Evolutionary conservation across 2,329 filamentous ascomycete species (phyloP).

Genomic region (Cordyceps farinosa): DNA sequence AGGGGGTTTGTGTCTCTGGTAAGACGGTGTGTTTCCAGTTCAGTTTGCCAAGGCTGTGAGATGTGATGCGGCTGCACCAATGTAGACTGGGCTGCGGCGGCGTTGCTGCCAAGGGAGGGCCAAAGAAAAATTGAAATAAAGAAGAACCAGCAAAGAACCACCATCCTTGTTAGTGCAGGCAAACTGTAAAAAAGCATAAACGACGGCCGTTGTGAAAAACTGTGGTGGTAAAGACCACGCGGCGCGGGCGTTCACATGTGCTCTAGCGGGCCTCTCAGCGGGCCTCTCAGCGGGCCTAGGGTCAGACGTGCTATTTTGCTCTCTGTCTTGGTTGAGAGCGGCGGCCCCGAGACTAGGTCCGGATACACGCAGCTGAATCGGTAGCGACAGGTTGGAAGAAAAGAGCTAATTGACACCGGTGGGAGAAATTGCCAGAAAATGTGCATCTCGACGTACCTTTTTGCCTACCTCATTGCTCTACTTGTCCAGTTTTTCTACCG

Average conservation of each 20-base stretch:
- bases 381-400: not conserved
- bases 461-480: too few species aligned
- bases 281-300: too few species aligned
- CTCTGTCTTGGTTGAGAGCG: constrained; percentile 8
- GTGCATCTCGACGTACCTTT: too few species aligned
- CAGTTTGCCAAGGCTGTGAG: not conserved
- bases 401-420: not conserved
- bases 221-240: not conserved
- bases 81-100: not conserved
- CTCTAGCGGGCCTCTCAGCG: not conserved
- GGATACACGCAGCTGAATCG: not conserved
- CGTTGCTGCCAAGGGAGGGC: not conserved
- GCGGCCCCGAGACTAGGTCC: not conserved
- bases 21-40: too few species aligned
- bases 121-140: not conserved
- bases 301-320: too few species aligned
- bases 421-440: too few species aligned
- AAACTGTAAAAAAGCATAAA: not conserved
- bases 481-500: too few species aligned
- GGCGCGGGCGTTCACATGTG: not conserved
- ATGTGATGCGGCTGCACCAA: too few species aligned
- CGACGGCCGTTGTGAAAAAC: not conserved
- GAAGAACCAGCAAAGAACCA: not conserved
- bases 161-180: too few species aligned
- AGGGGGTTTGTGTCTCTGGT: not conserved